These are phyloP conservation scores for Epichloe typhina DNA, from an alignment of 2,329 filamentous ascomycete genomes.

Conservation along the genomic window DNA sequence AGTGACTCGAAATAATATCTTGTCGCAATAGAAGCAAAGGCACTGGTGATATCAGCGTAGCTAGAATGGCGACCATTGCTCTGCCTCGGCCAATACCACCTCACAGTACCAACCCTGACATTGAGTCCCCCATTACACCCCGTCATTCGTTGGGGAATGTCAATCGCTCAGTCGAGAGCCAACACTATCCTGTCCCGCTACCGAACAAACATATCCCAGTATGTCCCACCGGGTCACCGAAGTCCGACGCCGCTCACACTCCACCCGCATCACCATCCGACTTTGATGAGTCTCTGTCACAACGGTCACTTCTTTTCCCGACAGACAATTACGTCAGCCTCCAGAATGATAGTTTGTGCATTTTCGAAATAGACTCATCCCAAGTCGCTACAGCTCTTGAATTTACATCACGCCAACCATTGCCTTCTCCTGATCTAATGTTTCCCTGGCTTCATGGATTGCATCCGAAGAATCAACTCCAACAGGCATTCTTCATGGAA, in stretches of 20 bases:
- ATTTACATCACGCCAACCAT: constrained; percentile 60
- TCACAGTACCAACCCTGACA: constrained; percentile 30
- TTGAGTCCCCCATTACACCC: constrained; percentile 24
- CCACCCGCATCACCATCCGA: constrained; percentile 54
- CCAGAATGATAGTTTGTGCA: constrained; percentile 38
- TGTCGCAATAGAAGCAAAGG: not conserved
- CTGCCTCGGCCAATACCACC: constrained; percentile 34
- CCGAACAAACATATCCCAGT: constrained; percentile 87
- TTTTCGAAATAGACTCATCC: constrained; percentile 62
- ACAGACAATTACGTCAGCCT: constrained; percentile 47
- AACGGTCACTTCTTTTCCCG: constrained; percentile 62
- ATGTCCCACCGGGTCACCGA: constrained; percentile 66
- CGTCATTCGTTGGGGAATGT: constrained; percentile 26
- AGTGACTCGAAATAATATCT: not conserved
- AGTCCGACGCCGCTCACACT: constrained; percentile 40
- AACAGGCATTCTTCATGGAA: constrained; percentile 78
- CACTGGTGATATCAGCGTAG: not conserved
- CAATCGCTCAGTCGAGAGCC: constrained; percentile 11
- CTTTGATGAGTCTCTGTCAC: constrained; percentile 34
- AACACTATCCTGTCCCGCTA: constrained; percentile 31
- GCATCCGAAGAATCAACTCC: constrained; percentile 76
- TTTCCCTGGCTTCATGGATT: constrained; percentile 96
- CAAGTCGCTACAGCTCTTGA: constrained; percentile 62
- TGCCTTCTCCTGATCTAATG: constrained; percentile 73
- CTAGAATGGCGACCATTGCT: constrained; percentile 41